Percentiles rank a stretch among this genome's conserved stretches.
These are phyloP conservation scores for Cetradonia linearis DNA, from an alignment of 495 filamentous ascomycete species.

Conservation along the genomic window DNA sequence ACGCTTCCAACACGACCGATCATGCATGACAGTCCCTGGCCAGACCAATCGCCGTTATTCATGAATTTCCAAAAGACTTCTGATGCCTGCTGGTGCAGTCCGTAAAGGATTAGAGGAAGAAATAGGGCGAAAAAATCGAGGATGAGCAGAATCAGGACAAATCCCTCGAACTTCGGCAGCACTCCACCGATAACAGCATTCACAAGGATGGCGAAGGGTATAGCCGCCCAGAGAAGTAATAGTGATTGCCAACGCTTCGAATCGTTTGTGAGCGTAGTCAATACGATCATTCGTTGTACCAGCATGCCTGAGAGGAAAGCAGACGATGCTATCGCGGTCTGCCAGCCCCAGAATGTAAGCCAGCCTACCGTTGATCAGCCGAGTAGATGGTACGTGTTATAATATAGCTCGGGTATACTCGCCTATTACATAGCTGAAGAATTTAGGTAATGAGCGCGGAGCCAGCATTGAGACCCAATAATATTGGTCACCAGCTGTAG, in stretches of 20 bases:
- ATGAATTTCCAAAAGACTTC: slow-evolving; percentile 38
- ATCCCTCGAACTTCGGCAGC: slow-evolving; percentile 39
- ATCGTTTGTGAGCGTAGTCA: slow-evolving; percentile 36
- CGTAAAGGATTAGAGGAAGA: slow-evolving; percentile 35
- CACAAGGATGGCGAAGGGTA: slow-evolving; percentile 31
- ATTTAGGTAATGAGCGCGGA: slow-evolving; percentile 29
- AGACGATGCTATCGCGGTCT: slow-evolving; percentile 23
- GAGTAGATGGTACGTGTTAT: background rate
- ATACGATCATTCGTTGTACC: slow-evolving; percentile 38
- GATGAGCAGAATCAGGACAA: slow-evolving; percentile 40
- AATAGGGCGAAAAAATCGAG: slow-evolving; percentile 39
- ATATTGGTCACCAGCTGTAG: slow-evolving; percentile 37
- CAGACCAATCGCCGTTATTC: slow-evolving; percentile 36
- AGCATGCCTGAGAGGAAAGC: slow-evolving; percentile 35
- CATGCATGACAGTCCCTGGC: slow-evolving; percentile 34
- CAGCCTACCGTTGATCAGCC: slow-evolving; percentile 30
- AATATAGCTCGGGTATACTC: background rate
- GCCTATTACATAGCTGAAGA: slow-evolving; percentile 39
- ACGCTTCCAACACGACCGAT: slow-evolving; percentile 33
- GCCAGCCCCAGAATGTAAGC: slow-evolving; percentile 35
- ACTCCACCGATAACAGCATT: slow-evolving; percentile 39
- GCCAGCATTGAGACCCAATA: slow-evolving; percentile 39
- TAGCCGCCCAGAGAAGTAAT: slow-evolving; percentile 39
- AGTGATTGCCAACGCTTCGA: slow-evolving; percentile 39
- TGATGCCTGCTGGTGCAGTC: slow-evolving; percentile 34